Conservation (phyloP, 2,329 filamentous ascomycete species). For the Curvularia eragrostidis region DNA sequence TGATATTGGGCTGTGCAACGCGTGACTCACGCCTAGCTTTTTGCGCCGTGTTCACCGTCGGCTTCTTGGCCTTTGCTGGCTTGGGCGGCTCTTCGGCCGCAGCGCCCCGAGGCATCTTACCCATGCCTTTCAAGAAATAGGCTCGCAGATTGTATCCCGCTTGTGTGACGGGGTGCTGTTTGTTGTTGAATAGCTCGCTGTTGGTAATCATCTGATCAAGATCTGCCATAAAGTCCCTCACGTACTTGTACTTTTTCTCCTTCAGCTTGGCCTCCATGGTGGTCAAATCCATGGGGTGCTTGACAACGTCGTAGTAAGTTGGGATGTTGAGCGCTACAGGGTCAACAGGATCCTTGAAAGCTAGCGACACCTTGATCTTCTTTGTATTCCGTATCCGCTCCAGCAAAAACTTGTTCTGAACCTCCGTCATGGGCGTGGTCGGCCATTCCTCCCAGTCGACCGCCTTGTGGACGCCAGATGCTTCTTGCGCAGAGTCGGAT, state of each 20-base stretch:
- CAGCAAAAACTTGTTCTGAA: slow-evolving; percentile 68
- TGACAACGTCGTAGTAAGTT: slow-evolving; percentile 74
- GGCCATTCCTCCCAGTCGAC: slow-evolving; percentile 45
- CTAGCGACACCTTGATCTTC: slow-evolving; percentile 79
- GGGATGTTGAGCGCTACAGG: slow-evolving; percentile 77
- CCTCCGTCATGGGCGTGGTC: slow-evolving; percentile 54
- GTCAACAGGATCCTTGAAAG: slow-evolving; percentile 81
- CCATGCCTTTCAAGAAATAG: slow-evolving; percentile 67
- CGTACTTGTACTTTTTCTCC: slow-evolving; percentile 69
- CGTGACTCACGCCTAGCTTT: slow-evolving; percentile 58
- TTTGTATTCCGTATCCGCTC: slow-evolving; percentile 76
- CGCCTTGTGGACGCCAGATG: slow-evolving; percentile 41
- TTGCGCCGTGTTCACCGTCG: slow-evolving; percentile 36
- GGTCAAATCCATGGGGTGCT: slow-evolving; percentile 81
- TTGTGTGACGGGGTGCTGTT: slow-evolving; percentile 73
- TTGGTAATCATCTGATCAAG: slow-evolving; percentile 82
- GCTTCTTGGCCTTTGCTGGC: slow-evolving; percentile 62
- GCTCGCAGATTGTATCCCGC: slow-evolving; percentile 68
- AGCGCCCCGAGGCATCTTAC: slow-evolving; percentile 63
- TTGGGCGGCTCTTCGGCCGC: slow-evolving; percentile 61
- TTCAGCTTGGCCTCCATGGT: slow-evolving; percentile 84
- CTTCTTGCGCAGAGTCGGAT: slow-evolving; percentile 42
- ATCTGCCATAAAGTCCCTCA: slow-evolving; percentile 77
- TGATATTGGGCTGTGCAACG: slow-evolving; percentile 51
- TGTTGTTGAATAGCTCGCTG: slow-evolving; percentile 81